Conservation (phyloP, 2,329 filamentous ascomycete genomes). For the Apiospora malaysiana region DNA sequence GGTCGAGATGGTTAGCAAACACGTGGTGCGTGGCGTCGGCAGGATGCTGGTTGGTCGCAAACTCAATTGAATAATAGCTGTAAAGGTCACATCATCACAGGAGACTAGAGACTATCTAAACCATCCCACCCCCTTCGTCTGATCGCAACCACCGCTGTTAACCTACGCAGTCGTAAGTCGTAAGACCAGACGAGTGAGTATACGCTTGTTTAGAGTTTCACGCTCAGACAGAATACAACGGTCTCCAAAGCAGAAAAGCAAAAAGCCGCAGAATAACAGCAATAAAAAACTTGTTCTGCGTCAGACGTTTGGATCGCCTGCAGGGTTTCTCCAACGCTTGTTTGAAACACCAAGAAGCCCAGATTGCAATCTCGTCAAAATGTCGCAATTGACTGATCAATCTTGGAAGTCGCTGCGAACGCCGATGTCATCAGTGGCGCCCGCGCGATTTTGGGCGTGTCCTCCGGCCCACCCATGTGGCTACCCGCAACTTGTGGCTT, state of each 20-base stretch:
- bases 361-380: background rate
- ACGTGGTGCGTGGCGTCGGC: background rate
- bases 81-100: background rate
- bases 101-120: background rate
- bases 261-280: background rate
- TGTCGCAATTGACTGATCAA: constrained; percentile 7
- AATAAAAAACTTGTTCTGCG: constrained; percentile 8
- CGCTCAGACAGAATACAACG: constrained; percentile 7
- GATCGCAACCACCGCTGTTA: background rate
- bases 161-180: background rate
- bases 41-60: constrained; percentile 5
- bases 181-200: background rate
- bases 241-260: background rate
- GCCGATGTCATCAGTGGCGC: constrained; percentile 15
- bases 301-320: constrained; percentile 8
- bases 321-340: constrained; percentile 9
- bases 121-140: constrained; percentile 3
- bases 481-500: constrained; percentile 15
- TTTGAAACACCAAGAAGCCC: constrained; percentile 10
- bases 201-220: background rate
- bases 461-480: background rate
- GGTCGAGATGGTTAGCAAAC: background rate
- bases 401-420: constrained; percentile 2
- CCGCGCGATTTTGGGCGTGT: background rate
- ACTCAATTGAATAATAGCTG: background rate